Conservation (phyloP, 2,329 filamentous ascomycete genomes). For the Sporothrix euskadiensis region DNA sequence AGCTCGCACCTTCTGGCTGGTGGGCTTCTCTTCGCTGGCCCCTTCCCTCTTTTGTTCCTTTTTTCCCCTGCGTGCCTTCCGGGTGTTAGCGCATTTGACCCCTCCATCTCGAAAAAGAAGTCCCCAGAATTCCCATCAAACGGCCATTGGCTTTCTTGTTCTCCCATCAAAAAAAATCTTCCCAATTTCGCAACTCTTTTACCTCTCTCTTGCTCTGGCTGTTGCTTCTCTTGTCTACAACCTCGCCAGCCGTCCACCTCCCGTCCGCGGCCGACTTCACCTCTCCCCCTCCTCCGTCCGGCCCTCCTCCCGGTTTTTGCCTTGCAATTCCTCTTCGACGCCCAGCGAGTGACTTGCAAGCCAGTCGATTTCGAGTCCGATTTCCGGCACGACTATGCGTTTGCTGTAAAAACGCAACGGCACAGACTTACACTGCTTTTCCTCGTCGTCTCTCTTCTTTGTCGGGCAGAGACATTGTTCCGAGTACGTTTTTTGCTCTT, state of each 20-base stretch:
- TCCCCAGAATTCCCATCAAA: conserved; percentile 11
- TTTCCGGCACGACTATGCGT: conserved; percentile 12
- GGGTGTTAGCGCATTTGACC: conserved; percentile 24
- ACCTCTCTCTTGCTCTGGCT: background rate
- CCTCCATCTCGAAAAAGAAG: conserved; percentile 23
- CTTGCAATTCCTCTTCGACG: background rate
- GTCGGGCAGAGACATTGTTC: background rate
- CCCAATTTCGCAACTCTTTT: background rate
- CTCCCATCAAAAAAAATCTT: conserved; percentile 21
- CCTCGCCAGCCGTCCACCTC: background rate
- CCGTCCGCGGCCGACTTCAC: background rate
- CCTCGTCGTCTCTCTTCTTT: background rate
- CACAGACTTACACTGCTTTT: background rate
- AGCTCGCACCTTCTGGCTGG: background rate
- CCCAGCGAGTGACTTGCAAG: background rate
- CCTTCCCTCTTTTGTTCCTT: background rate
- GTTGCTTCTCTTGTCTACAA: background rate
- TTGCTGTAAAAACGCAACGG: conserved; percentile 6
- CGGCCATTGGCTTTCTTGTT: conserved; percentile 13
- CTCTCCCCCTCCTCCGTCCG: background rate
- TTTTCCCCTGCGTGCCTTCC: conserved; percentile 16
- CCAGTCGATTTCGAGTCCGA: background rate
- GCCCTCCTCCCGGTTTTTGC: background rate
- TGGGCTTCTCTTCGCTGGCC: background rate
- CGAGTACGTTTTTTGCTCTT: background rate